Conservation (phyloP, 345 rosid genomes). For the Gossypium anomalum region DNA sequence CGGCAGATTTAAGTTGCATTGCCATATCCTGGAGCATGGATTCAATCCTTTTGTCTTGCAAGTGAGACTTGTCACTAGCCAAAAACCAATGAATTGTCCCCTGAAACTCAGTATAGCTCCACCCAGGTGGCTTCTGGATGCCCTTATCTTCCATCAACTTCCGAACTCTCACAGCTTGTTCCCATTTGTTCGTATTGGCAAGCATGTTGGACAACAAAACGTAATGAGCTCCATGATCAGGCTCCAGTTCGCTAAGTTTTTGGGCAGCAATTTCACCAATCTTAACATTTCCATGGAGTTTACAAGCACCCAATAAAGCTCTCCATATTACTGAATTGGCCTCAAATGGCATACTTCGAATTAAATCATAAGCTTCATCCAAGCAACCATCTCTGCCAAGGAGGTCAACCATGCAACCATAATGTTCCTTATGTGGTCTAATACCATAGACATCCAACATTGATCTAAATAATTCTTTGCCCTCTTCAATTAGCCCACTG, state of each 20-base stretch:
- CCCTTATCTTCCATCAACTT: conserved; percentile 32
- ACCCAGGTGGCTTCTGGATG: conserved; percentile 34
- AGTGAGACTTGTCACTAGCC: conserved; percentile 27
- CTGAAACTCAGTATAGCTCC: conserved; percentile 29
- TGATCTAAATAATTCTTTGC: conserved; percentile 37
- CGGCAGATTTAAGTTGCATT: conserved; percentile 26
- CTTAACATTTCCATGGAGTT: conserved; percentile 28
- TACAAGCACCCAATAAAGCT: conserved; percentile 40
- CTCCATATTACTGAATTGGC: conserved; percentile 52
- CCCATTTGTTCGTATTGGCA: conserved; percentile 28
- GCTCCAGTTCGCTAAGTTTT: conserved; percentile 30
- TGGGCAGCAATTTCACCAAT: conserved; percentile 27
- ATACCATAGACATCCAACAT: conserved; percentile 36
- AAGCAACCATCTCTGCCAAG: conserved; percentile 54
- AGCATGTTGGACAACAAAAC: conserved; percentile 36
- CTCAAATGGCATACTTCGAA: conserved; percentile 42
- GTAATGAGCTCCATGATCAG: conserved; percentile 32
- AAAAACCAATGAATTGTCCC: conserved; percentile 30
- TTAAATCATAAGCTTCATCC: conserved; percentile 46
- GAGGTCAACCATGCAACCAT: conserved; percentile 59
- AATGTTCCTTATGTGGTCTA: conserved; percentile 43
- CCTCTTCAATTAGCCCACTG: conserved; percentile 45
- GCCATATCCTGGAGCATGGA: conserved; percentile 32
- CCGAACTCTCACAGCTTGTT: conserved; percentile 33
- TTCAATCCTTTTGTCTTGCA: conserved; percentile 19